Percentiles rank a stretch among this genome's conserved stretches.
Conservation (phyloP, 2,329 filamentous ascomycete genomes). For the Colletotrichum chlorophyti region DNA sequence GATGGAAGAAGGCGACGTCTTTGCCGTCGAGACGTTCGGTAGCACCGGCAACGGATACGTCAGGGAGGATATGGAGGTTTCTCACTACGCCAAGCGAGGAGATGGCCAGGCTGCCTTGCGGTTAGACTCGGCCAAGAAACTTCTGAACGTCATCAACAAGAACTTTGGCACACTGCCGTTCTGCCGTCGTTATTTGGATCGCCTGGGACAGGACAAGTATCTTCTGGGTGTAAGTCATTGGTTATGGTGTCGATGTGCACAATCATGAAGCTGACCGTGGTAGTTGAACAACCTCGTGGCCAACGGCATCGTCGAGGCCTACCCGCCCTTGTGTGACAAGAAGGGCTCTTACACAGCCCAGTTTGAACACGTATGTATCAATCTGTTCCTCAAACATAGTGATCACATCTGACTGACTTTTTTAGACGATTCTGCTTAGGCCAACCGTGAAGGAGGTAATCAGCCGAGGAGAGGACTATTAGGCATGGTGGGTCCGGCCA, state of each 20-base stretch:
- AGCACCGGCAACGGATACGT: constrained; percentile 81
- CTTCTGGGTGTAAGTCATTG: constrained; percentile 80
- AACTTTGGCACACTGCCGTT: constrained; percentile 95
- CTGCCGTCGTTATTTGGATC: constrained; percentile 88
- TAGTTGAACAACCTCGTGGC: constrained; percentile 87
- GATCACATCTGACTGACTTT: constrained; percentile 21
- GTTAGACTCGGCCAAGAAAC: constrained; percentile 81
- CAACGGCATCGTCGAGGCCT: constrained; percentile 85
- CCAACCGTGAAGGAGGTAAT: constrained; percentile 88
- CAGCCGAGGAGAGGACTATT: constrained; percentile 86
- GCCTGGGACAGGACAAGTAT: constrained; percentile 94
- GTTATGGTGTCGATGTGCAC: constrained; percentile 36
- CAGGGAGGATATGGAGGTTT: constrained; percentile 80
- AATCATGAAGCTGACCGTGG: constrained; percentile 38
- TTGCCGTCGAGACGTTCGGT: constrained; percentile 84
- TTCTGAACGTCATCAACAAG: constrained; percentile 91
- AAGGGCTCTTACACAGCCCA: constrained; percentile 96
- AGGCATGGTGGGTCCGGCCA: constrained; percentile 33
- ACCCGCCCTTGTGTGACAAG: constrained; percentile 87
- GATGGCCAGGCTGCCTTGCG: constrained; percentile 81
- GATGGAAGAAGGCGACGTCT: constrained; percentile 86
- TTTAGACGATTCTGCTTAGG: constrained; percentile 76
- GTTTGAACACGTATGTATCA: constrained; percentile 82
- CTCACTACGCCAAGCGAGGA: constrained; percentile 80
- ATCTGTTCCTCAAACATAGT: too few relatives aligned